Base-by-base conservation (phyloP, 345 rosid species). In the Salix udensis region DNA sequence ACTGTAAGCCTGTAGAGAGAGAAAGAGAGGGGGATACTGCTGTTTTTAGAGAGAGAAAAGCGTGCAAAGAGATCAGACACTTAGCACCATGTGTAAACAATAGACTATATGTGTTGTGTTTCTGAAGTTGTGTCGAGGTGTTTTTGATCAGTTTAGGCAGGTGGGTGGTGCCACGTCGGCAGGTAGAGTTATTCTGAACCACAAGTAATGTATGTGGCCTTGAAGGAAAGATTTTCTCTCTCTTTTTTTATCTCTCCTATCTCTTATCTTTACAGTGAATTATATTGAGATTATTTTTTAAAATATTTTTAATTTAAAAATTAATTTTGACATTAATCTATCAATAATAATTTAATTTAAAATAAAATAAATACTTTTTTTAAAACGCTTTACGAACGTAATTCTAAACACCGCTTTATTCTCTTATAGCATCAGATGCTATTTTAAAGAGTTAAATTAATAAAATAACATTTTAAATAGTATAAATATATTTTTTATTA, bases 181-280 rank as follows among this genome's bases (percentile, higher is more conserved):
- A n/a, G 4, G 23, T 46, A 70, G 76, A 77, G 75, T 37, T 37
- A 84, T 88, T 89, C 77, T 87, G 82, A 90, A 92, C 98, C 98
- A 91, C 93, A 88, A 85, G 83, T 74, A 84, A 84, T 39, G 64
- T 85, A 86, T 87, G 89, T 90, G 90, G 95, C 87, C 87, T 86
- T 77, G 84, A 84, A 79, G 83, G 67, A 73, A 72, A 80, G 75
- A 76, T 21, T 53, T 67, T 11, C 0, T 40, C 3, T 10, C 13
- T 40, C 46, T 42, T 15, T 39, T 39, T 52, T 53, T 67, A 5
- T 2, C 6, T 69, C 72, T 72, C 70, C 77, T 40, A 53, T 82
- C 39, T 62, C 44, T 68, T 79, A 66, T 46, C 44, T 70, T 79
- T 36, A 4, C 0, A 0, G 34, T 4, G 5, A 4, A 4, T 34